These are phyloP conservation scores for Austroboletus eburneus DNA, from an alignment of 768 basidiomycete genomes.

Conservation along the genomic window DNA sequence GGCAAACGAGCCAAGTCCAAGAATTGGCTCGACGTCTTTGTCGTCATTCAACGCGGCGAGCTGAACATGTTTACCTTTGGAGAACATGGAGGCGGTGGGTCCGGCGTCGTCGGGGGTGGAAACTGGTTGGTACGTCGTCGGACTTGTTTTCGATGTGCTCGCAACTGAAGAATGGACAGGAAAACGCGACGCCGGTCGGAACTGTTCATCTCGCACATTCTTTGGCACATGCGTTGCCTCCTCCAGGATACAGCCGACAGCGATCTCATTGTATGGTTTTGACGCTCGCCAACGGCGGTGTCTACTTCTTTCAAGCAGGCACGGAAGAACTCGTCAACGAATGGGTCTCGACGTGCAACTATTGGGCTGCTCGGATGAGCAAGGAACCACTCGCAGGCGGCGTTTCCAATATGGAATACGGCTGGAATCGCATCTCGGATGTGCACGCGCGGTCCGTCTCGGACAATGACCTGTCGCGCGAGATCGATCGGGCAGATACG, in stretches of 20 bases:
- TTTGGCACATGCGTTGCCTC: slow-evolving; percentile 79
- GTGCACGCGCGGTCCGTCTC: slow-evolving; percentile 51
- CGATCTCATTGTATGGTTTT: slow-evolving; percentile 95
- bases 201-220: slow-evolving; percentile 82
- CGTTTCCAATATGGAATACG: slow-evolving; percentile 99
- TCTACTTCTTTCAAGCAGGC: slow-evolving; percentile 98
- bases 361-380: slow-evolving; percentile 95
- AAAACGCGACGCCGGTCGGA: slow-evolving; percentile 85
- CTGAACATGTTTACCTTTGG: slow-evolving; percentile 96
- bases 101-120: slow-evolving; percentile 82
- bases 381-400: slow-evolving; percentile 95
- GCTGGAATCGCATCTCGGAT: slow-evolving; percentile 83
- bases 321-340: slow-evolving; percentile 98
- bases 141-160: background rate
- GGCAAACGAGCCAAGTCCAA: slow-evolving; percentile 86
- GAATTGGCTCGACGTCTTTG: slow-evolving; percentile 91
- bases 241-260: slow-evolving; percentile 87
- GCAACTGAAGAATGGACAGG: slow-evolving; percentile 39
- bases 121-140: slow-evolving; percentile 87
- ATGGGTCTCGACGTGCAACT: slow-evolving; percentile 99
- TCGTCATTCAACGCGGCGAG: slow-evolving; percentile 93
- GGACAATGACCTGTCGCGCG: slow-evolving; percentile 51
- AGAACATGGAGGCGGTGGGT: slow-evolving; percentile 55
- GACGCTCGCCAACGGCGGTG: slow-evolving; percentile 80
- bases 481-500: slow-evolving; percentile 52